phyloP scores from a whole-genome alignment of 768 basidiomycete species.

The Pulveroboletus sp. region DNA sequence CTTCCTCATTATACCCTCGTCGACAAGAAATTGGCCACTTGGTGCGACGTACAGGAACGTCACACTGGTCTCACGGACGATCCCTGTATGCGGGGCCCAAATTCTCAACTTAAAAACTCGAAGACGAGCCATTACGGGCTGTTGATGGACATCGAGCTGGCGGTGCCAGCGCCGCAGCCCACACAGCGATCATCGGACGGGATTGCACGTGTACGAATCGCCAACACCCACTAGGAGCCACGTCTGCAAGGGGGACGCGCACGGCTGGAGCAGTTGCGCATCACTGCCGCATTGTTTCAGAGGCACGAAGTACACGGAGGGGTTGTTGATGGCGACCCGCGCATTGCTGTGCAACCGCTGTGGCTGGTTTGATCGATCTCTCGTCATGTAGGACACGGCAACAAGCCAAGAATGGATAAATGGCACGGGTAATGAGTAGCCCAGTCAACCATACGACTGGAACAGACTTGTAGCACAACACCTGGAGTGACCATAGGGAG shows the following conservation, averaged over 20 bases:
- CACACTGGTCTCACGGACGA: conserved; percentile 57
- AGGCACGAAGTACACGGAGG: conserved; percentile 48
- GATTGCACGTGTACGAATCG: conserved; percentile 48
- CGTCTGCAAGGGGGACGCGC: conserved; percentile 43
- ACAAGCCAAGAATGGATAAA: too few relatives aligned
- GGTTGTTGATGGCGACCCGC: conserved; percentile 34
- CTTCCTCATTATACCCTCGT: conserved; percentile 56
- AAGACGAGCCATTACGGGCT: conserved; percentile 49
- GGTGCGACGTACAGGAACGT: conserved; percentile 56
- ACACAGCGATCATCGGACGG: conserved; percentile 31
- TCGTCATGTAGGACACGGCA: too few relatives aligned
- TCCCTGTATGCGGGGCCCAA: conserved; percentile 45
- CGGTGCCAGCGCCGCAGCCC: conserved; percentile 30
- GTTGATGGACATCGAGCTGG: conserved; percentile 50
- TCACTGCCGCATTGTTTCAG: conserved; percentile 48
- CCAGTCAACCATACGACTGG: too few relatives aligned
- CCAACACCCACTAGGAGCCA: conserved; percentile 66
- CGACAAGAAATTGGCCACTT: conserved; percentile 50
- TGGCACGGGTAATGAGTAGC: too few relatives aligned
- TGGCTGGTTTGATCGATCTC: too few relatives aligned
- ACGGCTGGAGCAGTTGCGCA: conserved; percentile 45
- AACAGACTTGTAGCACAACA: too few relatives aligned
- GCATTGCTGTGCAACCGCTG: too few relatives aligned
- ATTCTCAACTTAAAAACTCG: conserved; percentile 51
- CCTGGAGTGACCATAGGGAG: too few relatives aligned